Percentiles rank a stretch among this genome's conserved stretches.
These are phyloP conservation scores for Coccomyxa sp. DNA, from an alignment of 139 green algal species.

Conservation along the genomic window DNA sequence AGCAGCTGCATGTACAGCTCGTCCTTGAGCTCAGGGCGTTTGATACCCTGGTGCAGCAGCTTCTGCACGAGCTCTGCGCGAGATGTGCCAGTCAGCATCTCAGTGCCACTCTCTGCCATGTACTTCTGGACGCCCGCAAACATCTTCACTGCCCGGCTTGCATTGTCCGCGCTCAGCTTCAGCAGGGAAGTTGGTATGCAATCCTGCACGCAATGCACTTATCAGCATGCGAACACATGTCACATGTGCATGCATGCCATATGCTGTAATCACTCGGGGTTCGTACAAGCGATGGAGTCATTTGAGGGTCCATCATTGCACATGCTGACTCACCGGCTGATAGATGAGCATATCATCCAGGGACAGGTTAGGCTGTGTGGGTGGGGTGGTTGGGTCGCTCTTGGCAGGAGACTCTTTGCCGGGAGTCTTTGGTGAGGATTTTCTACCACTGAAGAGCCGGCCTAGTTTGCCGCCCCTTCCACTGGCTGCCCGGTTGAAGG, in stretches of 20 bases:
- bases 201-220: slow-evolving; percentile 46
- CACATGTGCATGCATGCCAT: not conserved
- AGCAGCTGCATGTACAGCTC: slow-evolving; percentile 88
- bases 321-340: slow-evolving; percentile 12
- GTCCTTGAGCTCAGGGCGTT: slow-evolving; percentile 85
- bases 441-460: slow-evolving; percentile 38
- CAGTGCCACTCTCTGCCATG: slow-evolving; percentile 44
- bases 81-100: slow-evolving; percentile 25
- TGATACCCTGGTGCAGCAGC: slow-evolving; percentile 84
- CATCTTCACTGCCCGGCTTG: slow-evolving; percentile 84
- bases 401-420: slow-evolving; percentile 2
- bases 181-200: slow-evolving; percentile 83
- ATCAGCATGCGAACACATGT: not conserved
- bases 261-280: not conserved
- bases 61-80: slow-evolving; percentile 78
- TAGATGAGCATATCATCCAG: slow-evolving; percentile 72
- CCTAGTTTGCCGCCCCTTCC: slow-evolving; percentile 41
- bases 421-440: slow-evolving; percentile 15
- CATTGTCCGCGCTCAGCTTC: slow-evolving; percentile 76
- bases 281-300: too few relatives aligned
- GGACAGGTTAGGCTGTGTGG: slow-evolving; percentile 21
- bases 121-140: slow-evolving; percentile 81
- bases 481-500: slow-evolving; percentile 51
- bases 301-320: too few relatives aligned
- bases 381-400: slow-evolving; percentile 12